Evolutionary conservation across 371 early-diverging fungal genomes (phyloP).

Genomic region (Mortierella sp.): DNA sequence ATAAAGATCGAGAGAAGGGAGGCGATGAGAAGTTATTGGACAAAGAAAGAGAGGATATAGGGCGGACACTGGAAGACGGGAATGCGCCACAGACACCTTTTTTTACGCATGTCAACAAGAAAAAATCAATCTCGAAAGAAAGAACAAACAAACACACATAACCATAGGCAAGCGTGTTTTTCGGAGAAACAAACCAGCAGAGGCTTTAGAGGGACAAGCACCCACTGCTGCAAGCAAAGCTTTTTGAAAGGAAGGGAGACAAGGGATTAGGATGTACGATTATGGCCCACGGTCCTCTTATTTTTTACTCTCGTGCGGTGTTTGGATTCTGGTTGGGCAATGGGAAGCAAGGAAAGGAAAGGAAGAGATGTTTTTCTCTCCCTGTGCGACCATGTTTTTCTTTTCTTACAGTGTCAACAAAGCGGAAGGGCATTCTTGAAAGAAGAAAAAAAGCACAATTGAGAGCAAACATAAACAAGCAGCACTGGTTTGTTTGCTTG

Average conservation of each 20-base stretch:
- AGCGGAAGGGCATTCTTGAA: constrained; percentile 4
- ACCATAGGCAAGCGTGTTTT: background rate
- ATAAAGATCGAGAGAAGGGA: background rate
- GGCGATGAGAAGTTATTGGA: background rate
- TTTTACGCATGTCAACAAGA: background rate
- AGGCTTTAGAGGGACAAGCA: too few relatives aligned
- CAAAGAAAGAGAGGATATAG: too few relatives aligned
- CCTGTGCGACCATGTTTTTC: background rate
- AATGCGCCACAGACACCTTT: background rate
- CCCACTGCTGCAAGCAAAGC: background rate
- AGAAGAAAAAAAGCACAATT: background rate
- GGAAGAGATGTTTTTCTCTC: background rate
- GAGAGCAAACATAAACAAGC: background rate
- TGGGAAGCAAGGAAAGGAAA: background rate
- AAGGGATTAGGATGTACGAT: background rate
- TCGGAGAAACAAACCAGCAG: too few relatives aligned
- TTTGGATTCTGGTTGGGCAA: background rate
- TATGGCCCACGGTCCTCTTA: background rate
- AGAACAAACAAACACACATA: background rate
- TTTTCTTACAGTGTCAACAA: background rate
- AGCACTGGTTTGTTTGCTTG: background rate
- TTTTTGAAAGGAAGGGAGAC: background rate
- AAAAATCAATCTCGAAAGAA: background rate
- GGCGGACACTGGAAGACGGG: background rate
- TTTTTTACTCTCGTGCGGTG: background rate